Conservation (phyloP, 2,329 filamentous ascomycete genomes). For the Didymella sp. region DNA sequence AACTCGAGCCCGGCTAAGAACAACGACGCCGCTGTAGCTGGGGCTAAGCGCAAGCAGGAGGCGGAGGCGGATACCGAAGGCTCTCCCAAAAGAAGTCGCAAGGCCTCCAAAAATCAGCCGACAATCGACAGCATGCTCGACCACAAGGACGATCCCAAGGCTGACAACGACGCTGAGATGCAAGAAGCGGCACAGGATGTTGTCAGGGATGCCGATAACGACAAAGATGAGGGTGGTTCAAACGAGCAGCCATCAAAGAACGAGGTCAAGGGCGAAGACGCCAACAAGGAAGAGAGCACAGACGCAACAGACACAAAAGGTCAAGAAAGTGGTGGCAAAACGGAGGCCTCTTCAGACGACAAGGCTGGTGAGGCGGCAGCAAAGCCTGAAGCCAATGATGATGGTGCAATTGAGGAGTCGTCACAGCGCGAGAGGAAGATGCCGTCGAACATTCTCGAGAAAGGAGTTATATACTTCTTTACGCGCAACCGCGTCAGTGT, state of each 20-base stretch:
- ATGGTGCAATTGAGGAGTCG: constrained; percentile 56
- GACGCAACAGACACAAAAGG: constrained; percentile 27
- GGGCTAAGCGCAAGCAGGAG: constrained; percentile 53
- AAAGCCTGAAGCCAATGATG: constrained; percentile 29
- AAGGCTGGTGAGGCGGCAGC: constrained; percentile 20
- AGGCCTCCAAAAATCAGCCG: constrained; percentile 56
- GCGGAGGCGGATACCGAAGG: constrained; percentile 35
- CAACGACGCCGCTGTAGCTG: constrained; percentile 42
- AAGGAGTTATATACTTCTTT: constrained; percentile 92
- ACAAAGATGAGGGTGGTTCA: constrained; percentile 1
- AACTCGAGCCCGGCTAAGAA: constrained; percentile 32
- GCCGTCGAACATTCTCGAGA: constrained; percentile 75
- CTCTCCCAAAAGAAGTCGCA: constrained; percentile 54
- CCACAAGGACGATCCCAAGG: constrained; percentile 42
- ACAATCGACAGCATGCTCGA: constrained; percentile 61
- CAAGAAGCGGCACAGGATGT: constrained; percentile 6
- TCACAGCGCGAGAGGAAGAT: constrained; percentile 59
- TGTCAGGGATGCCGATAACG: constrained; percentile 14
- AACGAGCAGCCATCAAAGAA: constrained; percentile 26
- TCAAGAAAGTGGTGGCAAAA: constrained; percentile 36
- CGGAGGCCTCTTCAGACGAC: constrained; percentile 29
- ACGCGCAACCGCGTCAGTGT: constrained; percentile 78
- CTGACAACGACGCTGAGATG: constrained; percentile 36
- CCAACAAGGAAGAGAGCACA: constrained; percentile 2
- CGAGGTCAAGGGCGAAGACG: constrained; percentile 10